Conservation (phyloP, 2,329 filamentous ascomycete genomes). For the Blastomyces parvus region DNA sequence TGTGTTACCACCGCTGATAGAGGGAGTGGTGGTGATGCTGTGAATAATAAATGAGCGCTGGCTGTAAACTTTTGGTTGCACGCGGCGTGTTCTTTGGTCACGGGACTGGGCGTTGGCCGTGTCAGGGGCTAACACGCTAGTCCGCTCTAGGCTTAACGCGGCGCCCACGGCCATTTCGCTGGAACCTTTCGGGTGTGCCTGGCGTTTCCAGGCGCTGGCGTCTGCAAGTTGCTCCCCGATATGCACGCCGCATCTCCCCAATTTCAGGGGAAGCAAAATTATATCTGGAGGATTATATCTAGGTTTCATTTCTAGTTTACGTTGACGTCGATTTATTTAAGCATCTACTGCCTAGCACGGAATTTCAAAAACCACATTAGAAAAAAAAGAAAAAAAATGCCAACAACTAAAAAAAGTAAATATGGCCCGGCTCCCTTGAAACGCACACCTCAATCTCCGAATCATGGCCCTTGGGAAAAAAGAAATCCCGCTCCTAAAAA, state of each 20-base stretch:
- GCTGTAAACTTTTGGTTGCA: constrained; percentile 14
- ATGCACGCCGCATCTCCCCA: no score
- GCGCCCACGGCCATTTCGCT: not conserved
- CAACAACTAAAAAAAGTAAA: not conserved
- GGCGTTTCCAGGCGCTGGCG: not conserved
- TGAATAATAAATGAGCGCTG: constrained; percentile 1
- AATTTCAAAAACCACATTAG: not conserved
- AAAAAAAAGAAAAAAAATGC: not conserved
- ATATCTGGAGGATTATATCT: not conserved
- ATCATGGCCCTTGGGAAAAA: not conserved
- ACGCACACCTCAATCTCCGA: not conserved
- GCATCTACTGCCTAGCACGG: not conserved
- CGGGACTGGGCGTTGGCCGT: constrained; percentile 7
- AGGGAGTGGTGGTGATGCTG: not conserved
- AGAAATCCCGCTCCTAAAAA: not conserved
- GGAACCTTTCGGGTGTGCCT: not conserved
- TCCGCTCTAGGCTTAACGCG: not conserved
- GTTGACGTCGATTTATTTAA: not conserved
- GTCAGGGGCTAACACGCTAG: constrained; percentile 7
- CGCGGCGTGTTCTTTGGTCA: constrained; percentile 18
- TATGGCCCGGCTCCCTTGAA: not conserved
- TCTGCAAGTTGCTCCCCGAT: not conserved
- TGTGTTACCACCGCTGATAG: constrained; percentile 1
- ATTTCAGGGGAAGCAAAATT: not conserved
- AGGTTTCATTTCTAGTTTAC: not conserved